Evolutionary conservation across 75 land plant species (phyloP).

Genomic region (Pinus taeda): DNA sequence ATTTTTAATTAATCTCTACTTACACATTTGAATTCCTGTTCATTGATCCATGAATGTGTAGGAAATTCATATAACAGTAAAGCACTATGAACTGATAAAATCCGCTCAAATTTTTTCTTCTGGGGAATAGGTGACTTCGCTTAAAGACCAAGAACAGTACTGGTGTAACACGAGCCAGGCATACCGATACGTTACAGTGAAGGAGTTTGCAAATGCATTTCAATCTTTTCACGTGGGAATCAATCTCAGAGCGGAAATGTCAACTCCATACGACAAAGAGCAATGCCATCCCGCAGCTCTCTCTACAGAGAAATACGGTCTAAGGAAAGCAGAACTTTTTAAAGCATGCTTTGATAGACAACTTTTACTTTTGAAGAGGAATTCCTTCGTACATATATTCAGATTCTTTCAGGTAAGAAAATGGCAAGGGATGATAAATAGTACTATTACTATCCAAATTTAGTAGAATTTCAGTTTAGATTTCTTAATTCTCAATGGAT

Average conservation of each 20-base stretch:
- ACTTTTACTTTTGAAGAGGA: slow-evolving; percentile 64
- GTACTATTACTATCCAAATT: too few species aligned
- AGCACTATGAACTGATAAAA: too few species aligned
- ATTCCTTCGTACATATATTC: slow-evolving; percentile 68
- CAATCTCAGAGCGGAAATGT: slow-evolving; percentile 34
- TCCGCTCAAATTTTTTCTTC: too few species aligned
- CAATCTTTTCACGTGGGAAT: slow-evolving; percentile 43
- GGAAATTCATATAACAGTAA: too few species aligned
- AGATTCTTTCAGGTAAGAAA: slow-evolving; percentile 10
- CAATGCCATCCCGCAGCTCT: slow-evolving; percentile 73
- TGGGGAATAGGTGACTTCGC: slow-evolving; percentile 71
- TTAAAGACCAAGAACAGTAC: slow-evolving; percentile 93
- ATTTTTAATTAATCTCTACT: too few species aligned
- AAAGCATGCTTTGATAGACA: slow-evolving; percentile 64
- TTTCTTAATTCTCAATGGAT: neutral
- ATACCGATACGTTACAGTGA: slow-evolving; percentile 66
- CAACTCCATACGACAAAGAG: slow-evolving; percentile 49
- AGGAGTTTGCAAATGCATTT: slow-evolving; percentile 65
- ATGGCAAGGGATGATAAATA: too few species aligned
- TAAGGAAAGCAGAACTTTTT: slow-evolving; percentile 52
- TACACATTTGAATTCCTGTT: too few species aligned
- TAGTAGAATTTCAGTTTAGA: too few species aligned
- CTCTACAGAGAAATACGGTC: slow-evolving; percentile 45
- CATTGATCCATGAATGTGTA: too few species aligned
- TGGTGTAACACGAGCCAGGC: slow-evolving; percentile 53